These are phyloP conservation scores for Dictyostelium intermedium DNA, from an alignment of 78 protist species.

Conservation along the genomic window DNA sequence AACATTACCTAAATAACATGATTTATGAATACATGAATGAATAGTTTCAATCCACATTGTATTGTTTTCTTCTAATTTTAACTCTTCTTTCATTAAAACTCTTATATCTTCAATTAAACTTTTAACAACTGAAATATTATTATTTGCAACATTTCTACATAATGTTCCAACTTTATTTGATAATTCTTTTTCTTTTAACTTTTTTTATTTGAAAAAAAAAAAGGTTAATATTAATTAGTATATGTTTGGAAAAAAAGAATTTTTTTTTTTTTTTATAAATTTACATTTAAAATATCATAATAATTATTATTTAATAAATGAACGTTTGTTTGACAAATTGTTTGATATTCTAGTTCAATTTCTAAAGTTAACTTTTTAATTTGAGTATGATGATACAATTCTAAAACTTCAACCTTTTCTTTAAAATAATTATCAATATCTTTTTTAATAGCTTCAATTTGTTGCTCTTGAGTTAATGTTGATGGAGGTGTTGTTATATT, in stretches of 20 bases:
- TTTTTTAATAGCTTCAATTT: neutral
- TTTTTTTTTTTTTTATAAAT: no score
- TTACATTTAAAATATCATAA: constrained; percentile 36
- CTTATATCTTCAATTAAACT: constrained; percentile 11
- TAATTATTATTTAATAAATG: constrained; percentile 35
- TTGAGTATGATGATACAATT: neutral
- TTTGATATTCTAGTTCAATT: constrained; percentile 58
- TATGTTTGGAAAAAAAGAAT: no score
- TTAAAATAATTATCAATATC: constrained; percentile 14
- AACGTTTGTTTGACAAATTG: constrained; percentile 39
- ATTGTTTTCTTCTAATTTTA: neutral
- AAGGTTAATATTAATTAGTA: no score
- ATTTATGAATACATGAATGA: constrained; percentile 53
- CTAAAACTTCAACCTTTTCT: neutral
- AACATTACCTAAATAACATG: constrained; percentile 37
- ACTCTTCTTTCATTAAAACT: constrained; percentile 21
- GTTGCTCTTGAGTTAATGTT: neutral
- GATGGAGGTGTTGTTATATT: neutral
- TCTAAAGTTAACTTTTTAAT: constrained; percentile 49
- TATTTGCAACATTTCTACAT: constrained; percentile 10
- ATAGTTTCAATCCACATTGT: constrained; percentile 55
- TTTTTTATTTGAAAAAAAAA: neutral
- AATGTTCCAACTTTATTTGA: constrained; percentile 20
- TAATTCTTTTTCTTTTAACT: constrained; percentile 55
- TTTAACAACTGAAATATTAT: neutral